Evolutionary conservation across 305 asterid genomes (phyloP), one percentile per base, ranked within the genome.

Genomic region (Coffea humblotiana): DNA sequence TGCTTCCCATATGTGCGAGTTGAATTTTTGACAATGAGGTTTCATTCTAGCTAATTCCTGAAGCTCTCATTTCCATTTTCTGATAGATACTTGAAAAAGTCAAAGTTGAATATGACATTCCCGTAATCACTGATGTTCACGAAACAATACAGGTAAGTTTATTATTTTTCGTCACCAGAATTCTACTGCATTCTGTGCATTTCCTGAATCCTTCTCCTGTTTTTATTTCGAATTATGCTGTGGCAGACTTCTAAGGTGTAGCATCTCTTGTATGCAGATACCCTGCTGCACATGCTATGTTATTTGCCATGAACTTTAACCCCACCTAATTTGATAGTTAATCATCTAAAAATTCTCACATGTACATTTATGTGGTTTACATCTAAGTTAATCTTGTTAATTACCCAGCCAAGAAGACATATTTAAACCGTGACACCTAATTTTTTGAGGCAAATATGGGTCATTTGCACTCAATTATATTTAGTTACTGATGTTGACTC

Each of bases 51-150:
- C 60, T 49, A 13, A 35, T 69, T 64, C 40, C 58, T 7, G n/a
- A 64, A 78, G 51, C 72, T 71, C 48, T 68, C 78, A 29, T 78
- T 13, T 40, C 10, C 69, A 40, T 72, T 35, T 63, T 67, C 11
- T 58, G 80, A 80, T 88, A 94, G 98, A 93, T 92, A 49, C 97
- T 96, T 84, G 97, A 94, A 87, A 95, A 86, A 86, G 98, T 96
- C 79, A 96, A 94, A 78, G 74, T 86, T 4, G 89, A 89, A 2
- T 92, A 89, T 85, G 97, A 90, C 78, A 27, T 96, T 77, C 98
- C 99, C 60, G 77, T 94, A 76, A 88, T 96, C 51, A 96, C 99
- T 74, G 99, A 95, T 83, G 97, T 95, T 61, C 98, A 95, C 29
- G 98, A 93, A 86, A 27, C 93, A 14, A 82, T 83, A 35, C 98